Conservation (phyloP, 495 filamentous ascomycete genomes). For the Neurospora sublineolata region DNA sequence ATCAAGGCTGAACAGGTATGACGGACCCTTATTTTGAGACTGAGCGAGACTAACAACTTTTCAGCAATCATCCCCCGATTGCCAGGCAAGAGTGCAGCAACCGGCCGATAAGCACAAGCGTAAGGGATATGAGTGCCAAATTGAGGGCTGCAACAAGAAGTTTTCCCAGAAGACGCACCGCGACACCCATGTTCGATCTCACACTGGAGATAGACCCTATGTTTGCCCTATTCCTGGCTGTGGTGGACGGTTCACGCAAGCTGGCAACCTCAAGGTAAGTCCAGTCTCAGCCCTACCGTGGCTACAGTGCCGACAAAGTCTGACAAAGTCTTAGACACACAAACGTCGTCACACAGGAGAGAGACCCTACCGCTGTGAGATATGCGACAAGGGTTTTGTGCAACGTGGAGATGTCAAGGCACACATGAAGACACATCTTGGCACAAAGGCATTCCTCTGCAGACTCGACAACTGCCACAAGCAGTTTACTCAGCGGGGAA, state of each 20-base stretch:
- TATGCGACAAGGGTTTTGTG: conserved; percentile 78
- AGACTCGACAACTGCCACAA: conserved; percentile 72
- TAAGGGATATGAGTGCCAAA: conserved; percentile 65
- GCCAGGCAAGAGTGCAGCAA: background rate
- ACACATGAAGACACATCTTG: conserved; percentile 71
- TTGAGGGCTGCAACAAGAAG: conserved; percentile 65
- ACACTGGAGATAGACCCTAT: conserved; percentile 86
- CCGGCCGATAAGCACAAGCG: conserved; percentile 20
- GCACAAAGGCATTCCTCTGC: conserved; percentile 70
- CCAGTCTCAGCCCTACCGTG: background rate
- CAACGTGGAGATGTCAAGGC: conserved; percentile 83
- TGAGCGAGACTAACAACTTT: background rate
- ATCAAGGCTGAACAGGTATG: conserved; percentile 6
- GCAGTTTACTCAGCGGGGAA: conserved; percentile 79
- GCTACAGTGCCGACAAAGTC: background rate
- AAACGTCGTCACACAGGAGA: conserved; percentile 48
- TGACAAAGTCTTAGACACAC: conserved; percentile 15
- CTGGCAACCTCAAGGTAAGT: conserved; percentile 77
- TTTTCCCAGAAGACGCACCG: conserved; percentile 91
- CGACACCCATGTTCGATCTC: conserved; percentile 80
- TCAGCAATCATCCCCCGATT: background rate
- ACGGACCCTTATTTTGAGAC: background rate
- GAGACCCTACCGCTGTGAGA: conserved; percentile 71
- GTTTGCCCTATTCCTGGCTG: conserved; percentile 65
- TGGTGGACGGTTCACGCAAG: conserved; percentile 75